Percentiles rank a stretch among this genome's conserved stretches.
Evolutionary conservation across 2,329 filamentous ascomycete species (phyloP).

Genomic region (Chrysosphaeria jannelii): DNA sequence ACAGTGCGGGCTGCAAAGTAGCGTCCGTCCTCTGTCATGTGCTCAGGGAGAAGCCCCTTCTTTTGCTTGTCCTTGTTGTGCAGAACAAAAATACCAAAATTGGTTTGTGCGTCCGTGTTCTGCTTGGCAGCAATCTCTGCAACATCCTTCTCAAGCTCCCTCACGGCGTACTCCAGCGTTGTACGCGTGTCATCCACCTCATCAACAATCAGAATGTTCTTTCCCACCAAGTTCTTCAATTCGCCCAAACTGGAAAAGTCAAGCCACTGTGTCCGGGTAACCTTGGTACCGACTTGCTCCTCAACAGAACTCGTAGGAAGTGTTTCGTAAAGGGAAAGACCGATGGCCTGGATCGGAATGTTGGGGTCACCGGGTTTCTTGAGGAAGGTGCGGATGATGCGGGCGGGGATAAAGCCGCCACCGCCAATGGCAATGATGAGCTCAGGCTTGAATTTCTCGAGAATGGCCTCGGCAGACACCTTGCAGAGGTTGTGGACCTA

Average conservation of each 20-base stretch:
- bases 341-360: slow-evolving; percentile 97
- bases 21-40: slow-evolving; percentile 40
- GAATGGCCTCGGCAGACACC: slow-evolving; percentile 49
- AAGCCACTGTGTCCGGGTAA: slow-evolving; percentile 94
- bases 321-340: slow-evolving; percentile 83
- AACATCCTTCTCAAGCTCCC: slow-evolving; percentile 85
- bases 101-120: slow-evolving; percentile 32
- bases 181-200: slow-evolving; percentile 91
- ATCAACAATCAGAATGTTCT: slow-evolving; percentile 75
- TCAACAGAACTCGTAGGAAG: slow-evolving; percentile 26
- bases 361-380: slow-evolving; percentile 66
- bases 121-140: slow-evolving; percentile 45
- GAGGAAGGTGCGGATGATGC: slow-evolving; percentile 92
- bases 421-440: slow-evolving; percentile 97
- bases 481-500: slow-evolving; percentile 96
- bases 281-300: slow-evolving; percentile 69
- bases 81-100: slow-evolving; percentile 84
- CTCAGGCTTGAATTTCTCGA: slow-evolving; percentile 65
- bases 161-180: slow-evolving; percentile 77
- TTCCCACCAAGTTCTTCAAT: slow-evolving; percentile 71
- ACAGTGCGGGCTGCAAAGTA: slow-evolving; percentile 75
- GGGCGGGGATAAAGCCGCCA: slow-evolving; percentile 85
- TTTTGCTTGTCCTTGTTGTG: slow-evolving; percentile 97
- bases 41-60: slow-evolving; percentile 56
- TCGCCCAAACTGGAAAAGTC: slow-evolving; percentile 57